Evolutionary conservation across 495 filamentous ascomycete genomes (phyloP).

Genomic region (Aspergillus haitiensis): DNA sequence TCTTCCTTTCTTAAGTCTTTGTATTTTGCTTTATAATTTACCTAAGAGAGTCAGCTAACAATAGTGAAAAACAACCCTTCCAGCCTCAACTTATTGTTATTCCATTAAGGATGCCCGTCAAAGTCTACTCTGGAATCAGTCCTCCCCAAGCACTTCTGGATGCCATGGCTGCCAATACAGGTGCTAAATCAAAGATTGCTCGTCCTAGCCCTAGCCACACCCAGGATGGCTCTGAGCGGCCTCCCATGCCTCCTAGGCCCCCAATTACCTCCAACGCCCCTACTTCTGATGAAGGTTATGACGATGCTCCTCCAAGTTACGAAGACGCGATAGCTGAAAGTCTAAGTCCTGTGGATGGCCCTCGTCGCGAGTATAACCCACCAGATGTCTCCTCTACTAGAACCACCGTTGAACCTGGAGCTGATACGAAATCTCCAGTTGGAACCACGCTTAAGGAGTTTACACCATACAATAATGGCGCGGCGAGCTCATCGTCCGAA

Average conservation of each 20-base stretch:
- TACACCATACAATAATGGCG: conserved; percentile 26
- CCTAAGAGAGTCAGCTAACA: neutral
- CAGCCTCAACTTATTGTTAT: conserved; percentile 71
- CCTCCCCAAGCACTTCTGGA: conserved; percentile 75
- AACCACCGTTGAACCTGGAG: conserved; percentile 36
- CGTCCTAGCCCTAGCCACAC: conserved; percentile 30
- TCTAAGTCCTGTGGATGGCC: conserved; percentile 63
- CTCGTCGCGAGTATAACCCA: conserved; percentile 63
- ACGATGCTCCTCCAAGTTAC: conserved; percentile 75
- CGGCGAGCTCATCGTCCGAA: conserved; percentile 42
- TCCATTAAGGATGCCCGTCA: conserved; percentile 72
- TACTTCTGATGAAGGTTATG: conserved; percentile 44
- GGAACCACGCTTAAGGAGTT: conserved; percentile 32
- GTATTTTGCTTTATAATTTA: neutral
- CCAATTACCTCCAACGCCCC: conserved; percentile 24
- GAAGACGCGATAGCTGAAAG: conserved; percentile 88
- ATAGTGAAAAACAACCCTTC: conserved; percentile 6
- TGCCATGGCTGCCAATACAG: conserved; percentile 53
- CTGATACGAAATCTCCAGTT: conserved; percentile 45
- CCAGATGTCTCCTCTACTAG: conserved; percentile 44
- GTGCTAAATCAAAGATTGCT: conserved; percentile 29
- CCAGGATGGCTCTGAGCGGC: conserved; percentile 26
- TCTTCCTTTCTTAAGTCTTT: neutral
- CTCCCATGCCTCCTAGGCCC: conserved; percentile 42
- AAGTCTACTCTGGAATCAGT: conserved; percentile 87